A percentile compares a stretch with the other conserved stretches of the same genome.
Conservation (phyloP, 2,329 filamentous ascomycete species). For the Stagonosporopsis tanaceti region DNA sequence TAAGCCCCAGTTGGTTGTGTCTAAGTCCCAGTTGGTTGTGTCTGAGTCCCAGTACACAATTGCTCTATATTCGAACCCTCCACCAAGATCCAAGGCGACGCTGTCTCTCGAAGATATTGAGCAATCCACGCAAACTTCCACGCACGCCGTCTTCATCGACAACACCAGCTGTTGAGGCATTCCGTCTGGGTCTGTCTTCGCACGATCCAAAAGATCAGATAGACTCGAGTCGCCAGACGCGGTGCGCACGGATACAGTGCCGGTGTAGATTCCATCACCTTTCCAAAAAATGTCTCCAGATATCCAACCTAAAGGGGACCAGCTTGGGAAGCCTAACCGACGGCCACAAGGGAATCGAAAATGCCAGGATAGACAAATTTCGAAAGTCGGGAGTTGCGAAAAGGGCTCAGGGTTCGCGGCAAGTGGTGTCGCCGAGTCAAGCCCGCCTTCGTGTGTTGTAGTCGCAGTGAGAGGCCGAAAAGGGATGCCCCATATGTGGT, state of each 20-base stretch:
- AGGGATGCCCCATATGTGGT: background rate
- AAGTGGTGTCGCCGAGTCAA: background rate
- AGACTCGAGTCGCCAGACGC: background rate
- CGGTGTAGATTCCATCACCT: background rate
- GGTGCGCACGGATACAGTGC: background rate
- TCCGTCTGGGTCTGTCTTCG: background rate
- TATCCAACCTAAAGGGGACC: background rate
- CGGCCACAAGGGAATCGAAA: fast-evolving
- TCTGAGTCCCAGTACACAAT: too few species aligned
- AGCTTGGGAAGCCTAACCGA: background rate
- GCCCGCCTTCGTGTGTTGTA: background rate
- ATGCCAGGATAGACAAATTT: background rate
- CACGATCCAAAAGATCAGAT: background rate
- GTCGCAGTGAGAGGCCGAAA: background rate
- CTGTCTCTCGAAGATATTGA: too few species aligned
- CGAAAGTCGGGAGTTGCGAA: background rate
- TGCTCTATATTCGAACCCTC: background rate
- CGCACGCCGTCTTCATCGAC: background rate
- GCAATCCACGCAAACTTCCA: background rate
- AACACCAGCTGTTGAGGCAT: background rate
- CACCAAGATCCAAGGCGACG: background rate
- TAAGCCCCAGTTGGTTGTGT: too few species aligned
- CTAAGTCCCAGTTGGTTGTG: too few species aligned
- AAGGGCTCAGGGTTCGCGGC: background rate
- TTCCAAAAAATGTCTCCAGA: background rate